Conservation (phyloP, 805 yeast species). For the Kodamaea laetipori region DNA sequence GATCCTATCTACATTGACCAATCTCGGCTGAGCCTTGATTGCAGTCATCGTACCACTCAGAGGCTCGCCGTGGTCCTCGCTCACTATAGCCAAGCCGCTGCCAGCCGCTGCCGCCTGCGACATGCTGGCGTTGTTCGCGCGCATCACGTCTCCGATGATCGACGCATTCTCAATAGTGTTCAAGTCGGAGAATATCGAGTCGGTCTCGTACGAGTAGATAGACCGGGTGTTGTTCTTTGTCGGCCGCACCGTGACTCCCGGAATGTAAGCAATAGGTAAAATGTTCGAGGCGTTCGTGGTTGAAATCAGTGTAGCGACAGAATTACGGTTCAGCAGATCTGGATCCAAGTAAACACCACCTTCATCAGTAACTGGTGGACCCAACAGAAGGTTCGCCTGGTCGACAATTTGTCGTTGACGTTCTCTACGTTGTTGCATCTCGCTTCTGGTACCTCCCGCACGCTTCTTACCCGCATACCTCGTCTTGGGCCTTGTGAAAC, state of each 20-base stretch:
- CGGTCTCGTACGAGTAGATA: conserved; percentile 46
- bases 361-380: conserved; percentile 9
- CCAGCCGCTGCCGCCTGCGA: conserved; percentile 6
- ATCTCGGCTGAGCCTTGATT: conserved; percentile 70
- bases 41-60: conserved; percentile 60
- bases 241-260: conserved; percentile 79
- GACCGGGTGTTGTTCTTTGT: conserved; percentile 46
- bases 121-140: conserved; percentile 22
- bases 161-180: conserved; percentile 50
- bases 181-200: conserved; percentile 45
- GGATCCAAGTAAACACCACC: conserved; percentile 23
- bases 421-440: conserved; percentile 14
- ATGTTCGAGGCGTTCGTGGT: conserved; percentile 83
- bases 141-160: conserved; percentile 42
- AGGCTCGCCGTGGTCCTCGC: conserved; percentile 6
- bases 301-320: conserved; percentile 61
- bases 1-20: conserved; percentile 57
- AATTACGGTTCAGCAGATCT: conserved; percentile 27
- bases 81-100: background rate
- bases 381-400: conserved; percentile 16
- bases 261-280: conserved; percentile 89
- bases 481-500: conserved; percentile 44
- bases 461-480: conserved; percentile 15
- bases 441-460: conserved; percentile 7
- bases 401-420: conserved; percentile 19